Evolutionary conservation across 2,329 filamentous ascomycete species (phyloP).

Genomic region (Nothophaeocryptopus gaeumannii): DNA sequence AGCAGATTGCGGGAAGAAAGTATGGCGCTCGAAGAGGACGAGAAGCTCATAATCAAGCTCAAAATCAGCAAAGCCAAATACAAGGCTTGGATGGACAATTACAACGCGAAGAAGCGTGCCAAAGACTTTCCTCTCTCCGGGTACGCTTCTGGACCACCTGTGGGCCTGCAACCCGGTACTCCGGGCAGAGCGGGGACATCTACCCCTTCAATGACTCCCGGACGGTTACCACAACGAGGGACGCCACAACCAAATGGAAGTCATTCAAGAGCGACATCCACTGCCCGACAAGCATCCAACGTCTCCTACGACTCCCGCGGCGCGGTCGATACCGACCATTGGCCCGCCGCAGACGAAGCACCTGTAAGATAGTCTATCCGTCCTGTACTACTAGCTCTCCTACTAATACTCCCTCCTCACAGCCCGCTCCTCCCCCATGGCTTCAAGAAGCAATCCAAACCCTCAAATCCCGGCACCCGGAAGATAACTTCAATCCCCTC

Average conservation of each 20-base stretch:
- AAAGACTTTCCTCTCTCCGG: constrained; percentile 34
- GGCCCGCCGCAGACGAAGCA: constrained; percentile 57
- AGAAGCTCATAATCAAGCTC: constrained; percentile 66
- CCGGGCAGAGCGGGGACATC: constrained; percentile 20
- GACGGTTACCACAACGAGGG: constrained; percentile 24
- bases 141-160: constrained; percentile 33
- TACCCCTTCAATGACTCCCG: constrained; percentile 29
- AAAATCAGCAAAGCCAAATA: constrained; percentile 71
- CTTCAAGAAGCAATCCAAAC: constrained; percentile 69
- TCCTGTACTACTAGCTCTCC: constrained; percentile 7
- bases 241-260: constrained; percentile 32
- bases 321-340: constrained; percentile 63
- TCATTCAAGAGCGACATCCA: constrained; percentile 22
- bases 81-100: constrained; percentile 56
- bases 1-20: constrained; percentile 72
- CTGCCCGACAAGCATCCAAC: constrained; percentile 17
- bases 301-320: constrained; percentile 45
- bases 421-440: constrained; percentile 88
- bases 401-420: constrained; percentile 8
- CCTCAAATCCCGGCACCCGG: constrained; percentile 68
- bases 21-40: constrained; percentile 69
- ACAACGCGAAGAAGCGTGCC: constrained; percentile 34
- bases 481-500: constrained; percentile 79
- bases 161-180: constrained; percentile 20
- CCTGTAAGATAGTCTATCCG: constrained; percentile 54